phyloP scores from a whole-genome alignment of 139 green algal genomes.

The Pleodorina starrii region DNA sequence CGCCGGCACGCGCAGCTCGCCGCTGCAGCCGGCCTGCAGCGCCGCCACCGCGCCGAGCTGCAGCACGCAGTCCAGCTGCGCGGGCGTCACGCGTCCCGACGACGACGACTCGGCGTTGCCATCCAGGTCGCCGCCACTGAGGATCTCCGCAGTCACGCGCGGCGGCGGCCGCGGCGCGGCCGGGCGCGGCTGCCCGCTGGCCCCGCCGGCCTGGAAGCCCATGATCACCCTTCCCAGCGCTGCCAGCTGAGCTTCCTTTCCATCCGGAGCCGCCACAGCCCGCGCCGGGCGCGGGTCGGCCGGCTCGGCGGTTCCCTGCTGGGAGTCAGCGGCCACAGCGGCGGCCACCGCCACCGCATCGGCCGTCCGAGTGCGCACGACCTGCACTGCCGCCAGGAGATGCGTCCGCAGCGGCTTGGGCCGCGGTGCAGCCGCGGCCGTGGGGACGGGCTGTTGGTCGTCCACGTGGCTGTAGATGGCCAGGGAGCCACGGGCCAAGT shows the following conservation, averaged over 20 bases:
- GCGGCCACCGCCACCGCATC: too few species aligned
- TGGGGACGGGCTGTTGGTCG: not conserved
- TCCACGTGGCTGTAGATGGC: not conserved
- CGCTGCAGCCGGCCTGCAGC: not conserved
- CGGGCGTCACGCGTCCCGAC: not conserved
- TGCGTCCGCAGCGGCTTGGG: not conserved
- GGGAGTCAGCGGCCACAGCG: too few species aligned
- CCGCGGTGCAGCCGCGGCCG: not conserved
- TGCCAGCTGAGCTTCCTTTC: too few species aligned
- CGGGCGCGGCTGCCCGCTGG: too few species aligned
- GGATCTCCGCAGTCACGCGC: not conserved
- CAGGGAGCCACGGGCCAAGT: not conserved
- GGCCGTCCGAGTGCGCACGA: too few species aligned
- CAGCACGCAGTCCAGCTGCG: slow-evolving; percentile 55
- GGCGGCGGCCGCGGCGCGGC: not conserved
- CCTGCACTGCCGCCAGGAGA: not conserved
- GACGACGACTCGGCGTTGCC: not conserved
- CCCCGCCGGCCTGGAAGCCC: too few species aligned
- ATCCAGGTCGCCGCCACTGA: not conserved
- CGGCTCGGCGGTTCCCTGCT: too few species aligned
- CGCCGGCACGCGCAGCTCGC: slow-evolving; percentile 40
- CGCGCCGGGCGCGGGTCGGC: too few species aligned
- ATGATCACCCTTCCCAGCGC: too few species aligned
- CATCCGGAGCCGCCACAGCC: too few species aligned
- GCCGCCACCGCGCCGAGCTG: slow-evolving; percentile 55